A percentile compares a stretch with the other conserved stretches of the same genome.
phyloP scores from a whole-genome alignment of 768 basidiomycete species.

The Termitomyces sp. region DNA sequence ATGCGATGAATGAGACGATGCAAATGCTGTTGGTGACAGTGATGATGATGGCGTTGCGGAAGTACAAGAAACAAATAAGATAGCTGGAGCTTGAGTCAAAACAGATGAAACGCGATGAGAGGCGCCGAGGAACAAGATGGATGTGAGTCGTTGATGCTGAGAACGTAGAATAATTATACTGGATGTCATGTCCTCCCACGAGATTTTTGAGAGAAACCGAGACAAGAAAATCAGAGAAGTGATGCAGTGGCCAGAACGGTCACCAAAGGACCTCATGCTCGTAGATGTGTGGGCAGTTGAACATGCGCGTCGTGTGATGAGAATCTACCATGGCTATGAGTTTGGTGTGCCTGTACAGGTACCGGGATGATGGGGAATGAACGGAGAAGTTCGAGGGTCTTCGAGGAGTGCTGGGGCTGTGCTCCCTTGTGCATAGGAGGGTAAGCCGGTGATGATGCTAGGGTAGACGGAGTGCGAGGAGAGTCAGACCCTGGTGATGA shows the following conservation, averaged over 20 bases:
- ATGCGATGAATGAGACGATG: conserved; percentile 6
- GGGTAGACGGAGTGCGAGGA: conserved; percentile 22
- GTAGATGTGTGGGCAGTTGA: conserved; percentile 9
- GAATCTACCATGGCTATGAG: conserved; percentile 14
- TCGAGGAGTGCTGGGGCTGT: conserved; percentile 23
- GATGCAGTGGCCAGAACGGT: not conserved
- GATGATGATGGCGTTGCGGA: conserved; percentile 8
- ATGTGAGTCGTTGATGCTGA: conserved; percentile 8
- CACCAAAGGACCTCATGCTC: not conserved
- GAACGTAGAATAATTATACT: conserved; percentile 10
- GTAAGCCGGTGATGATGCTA: conserved; percentile 20
- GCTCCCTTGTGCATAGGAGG: conserved; percentile 14
- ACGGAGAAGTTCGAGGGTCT: conserved; percentile 40
- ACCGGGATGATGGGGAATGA: conserved; percentile 44
- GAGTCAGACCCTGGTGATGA: conserved; percentile 25
- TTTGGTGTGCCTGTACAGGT: conserved; percentile 16
- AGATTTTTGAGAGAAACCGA: conserved; percentile 3
- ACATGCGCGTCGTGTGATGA: conserved; percentile 14
- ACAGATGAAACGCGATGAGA: conserved; percentile 9
- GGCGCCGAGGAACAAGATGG: conserved; percentile 2
- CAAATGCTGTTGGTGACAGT: conserved; percentile 5
- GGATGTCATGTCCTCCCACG: conserved; percentile 5
- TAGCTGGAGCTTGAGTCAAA: conserved; percentile 3
- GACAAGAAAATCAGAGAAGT: not conserved
- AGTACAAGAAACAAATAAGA: conserved; percentile 6